Evolutionary conservation across 257 asterid species (phyloP).

Genomic region (Orobanche coerulescens): DNA sequence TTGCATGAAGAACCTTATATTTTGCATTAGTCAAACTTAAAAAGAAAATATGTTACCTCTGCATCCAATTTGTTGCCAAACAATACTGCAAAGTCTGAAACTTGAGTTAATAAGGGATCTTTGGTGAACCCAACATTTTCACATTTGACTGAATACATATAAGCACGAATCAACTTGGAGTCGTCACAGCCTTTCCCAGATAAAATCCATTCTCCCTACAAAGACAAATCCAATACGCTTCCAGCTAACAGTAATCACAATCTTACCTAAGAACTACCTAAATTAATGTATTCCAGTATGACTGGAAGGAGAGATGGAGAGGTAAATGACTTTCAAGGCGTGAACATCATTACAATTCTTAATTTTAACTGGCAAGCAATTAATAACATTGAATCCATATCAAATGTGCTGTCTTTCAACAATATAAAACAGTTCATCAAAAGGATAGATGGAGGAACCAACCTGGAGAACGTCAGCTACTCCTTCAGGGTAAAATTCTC

Average conservation of each 20-base stretch:
- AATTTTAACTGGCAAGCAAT: neutral
- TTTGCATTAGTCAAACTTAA: slow-evolving; percentile 3
- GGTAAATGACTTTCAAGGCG: neutral
- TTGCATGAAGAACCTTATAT: slow-evolving; percentile 20
- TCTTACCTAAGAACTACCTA: neutral
- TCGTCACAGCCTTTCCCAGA: slow-evolving; percentile 48
- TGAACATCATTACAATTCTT: neutral
- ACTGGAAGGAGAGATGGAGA: neutral
- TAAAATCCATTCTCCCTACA: slow-evolving; percentile 96
- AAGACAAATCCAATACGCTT: slow-evolving; percentile 14
- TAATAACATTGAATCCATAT: slow-evolving; percentile 11
- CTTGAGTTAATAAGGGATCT: slow-evolving; percentile 78
- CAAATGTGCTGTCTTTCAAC: neutral
- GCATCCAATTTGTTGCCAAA: slow-evolving; percentile 87
- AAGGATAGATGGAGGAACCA: slow-evolving; percentile 27
- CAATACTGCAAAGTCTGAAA: slow-evolving; percentile 82
- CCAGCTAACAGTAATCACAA: slow-evolving; percentile 5
- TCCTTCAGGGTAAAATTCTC: slow-evolving; percentile 99
- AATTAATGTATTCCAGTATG: neutral
- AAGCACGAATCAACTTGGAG: slow-evolving; percentile 45
- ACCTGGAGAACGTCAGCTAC: slow-evolving; percentile 90
- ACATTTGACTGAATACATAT: slow-evolving; percentile 73
- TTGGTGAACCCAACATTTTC: slow-evolving; percentile 68
- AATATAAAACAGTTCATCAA: slow-evolving; percentile 7
- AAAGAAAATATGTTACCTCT: slow-evolving; percentile 49